Percentiles rank a stretch among this genome's conserved stretches.
phyloP scores from a whole-genome alignment of 805 yeast genomes.

The Wickerhamiella brachini region DNA sequence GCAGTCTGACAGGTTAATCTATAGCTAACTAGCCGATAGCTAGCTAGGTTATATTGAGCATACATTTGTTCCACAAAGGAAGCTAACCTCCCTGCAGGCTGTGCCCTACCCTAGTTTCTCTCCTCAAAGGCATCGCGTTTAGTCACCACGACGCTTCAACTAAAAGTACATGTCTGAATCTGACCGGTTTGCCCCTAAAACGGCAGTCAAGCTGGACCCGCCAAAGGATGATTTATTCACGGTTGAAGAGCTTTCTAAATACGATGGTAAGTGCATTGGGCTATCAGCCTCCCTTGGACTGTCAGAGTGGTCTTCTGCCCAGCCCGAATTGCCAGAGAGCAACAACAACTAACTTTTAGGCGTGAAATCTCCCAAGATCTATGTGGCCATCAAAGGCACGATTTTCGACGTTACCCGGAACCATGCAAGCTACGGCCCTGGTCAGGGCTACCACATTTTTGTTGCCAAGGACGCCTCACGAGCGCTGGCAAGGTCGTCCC shows the following conservation, averaged over 20 bases:
- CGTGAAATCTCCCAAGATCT: constrained; percentile 33
- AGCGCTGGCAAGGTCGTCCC: constrained; percentile 56
- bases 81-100: not conserved
- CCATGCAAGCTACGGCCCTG: constrained; percentile 58
- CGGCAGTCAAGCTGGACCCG: constrained; percentile 36
- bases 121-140: not conserved
- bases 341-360: constrained; percentile 20
- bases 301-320: too few relatives aligned
- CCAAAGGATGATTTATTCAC: constrained; percentile 36
- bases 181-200: constrained; percentile 39
- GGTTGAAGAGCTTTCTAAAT: constrained; percentile 29
- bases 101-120: not conserved
- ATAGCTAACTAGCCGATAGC: too few relatives aligned
- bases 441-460: constrained; percentile 54
- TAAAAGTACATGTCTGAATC: constrained; percentile 10
- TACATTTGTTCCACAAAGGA: too few relatives aligned
- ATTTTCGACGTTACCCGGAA: constrained; percentile 69
- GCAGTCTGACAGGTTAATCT: too few relatives aligned
- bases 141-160: not conserved
- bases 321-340: not conserved
- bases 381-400: constrained; percentile 61
- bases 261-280: constrained; percentile 30
- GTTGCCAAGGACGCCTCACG: constrained; percentile 70
- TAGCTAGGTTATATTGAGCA: too few relatives aligned
- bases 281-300: too few relatives aligned